phyloP scores from a whole-genome alignment of 768 basidiomycete genomes.

The Mycena capillaripes region DNA sequence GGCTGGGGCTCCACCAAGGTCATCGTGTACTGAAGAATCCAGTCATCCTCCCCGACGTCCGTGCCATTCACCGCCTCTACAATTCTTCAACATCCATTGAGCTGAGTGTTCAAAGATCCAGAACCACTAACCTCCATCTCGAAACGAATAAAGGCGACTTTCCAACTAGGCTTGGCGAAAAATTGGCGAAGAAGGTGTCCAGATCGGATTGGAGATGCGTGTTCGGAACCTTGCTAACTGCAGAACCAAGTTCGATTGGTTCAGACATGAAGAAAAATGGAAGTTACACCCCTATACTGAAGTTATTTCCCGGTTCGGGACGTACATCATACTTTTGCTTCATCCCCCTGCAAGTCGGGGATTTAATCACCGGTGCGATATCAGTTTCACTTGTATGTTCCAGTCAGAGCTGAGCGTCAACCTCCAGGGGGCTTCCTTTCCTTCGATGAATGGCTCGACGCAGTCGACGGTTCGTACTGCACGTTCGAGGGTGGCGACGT shows the following conservation, averaged over 20 bases:
- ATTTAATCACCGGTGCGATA: too few species aligned
- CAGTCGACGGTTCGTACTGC: constrained; percentile 53
- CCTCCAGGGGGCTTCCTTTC: constrained; percentile 7
- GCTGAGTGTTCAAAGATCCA: not conserved
- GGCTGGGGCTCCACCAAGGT: constrained; percentile 49
- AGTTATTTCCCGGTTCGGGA: constrained; percentile 46
- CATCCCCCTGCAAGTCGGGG: too few species aligned
- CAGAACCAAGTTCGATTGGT: not conserved
- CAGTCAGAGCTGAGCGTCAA: too few species aligned
- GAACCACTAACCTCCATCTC: constrained; percentile 57
- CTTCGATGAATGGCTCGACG: constrained; percentile 54
- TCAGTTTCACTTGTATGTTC: too few species aligned
- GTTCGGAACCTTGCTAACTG: constrained; percentile 60
- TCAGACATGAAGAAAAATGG: not conserved
- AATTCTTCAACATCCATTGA: constrained; percentile 20
- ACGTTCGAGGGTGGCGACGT: constrained; percentile 51
- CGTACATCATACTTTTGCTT: constrained; percentile 50
- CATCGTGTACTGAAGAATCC: constrained; percentile 64
- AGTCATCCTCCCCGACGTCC: constrained; percentile 57
- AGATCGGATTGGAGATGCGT: constrained; percentile 58
- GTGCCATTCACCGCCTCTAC: constrained; percentile 37
- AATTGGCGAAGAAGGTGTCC: constrained; percentile 57
- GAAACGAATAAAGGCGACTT: constrained; percentile 55
- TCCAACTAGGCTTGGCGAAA: constrained; percentile 56
- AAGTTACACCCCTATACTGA: constrained; percentile 49